phyloP scores from a whole-genome alignment of 495 filamentous ascomycete species.

The Sporormia fimetaria region DNA sequence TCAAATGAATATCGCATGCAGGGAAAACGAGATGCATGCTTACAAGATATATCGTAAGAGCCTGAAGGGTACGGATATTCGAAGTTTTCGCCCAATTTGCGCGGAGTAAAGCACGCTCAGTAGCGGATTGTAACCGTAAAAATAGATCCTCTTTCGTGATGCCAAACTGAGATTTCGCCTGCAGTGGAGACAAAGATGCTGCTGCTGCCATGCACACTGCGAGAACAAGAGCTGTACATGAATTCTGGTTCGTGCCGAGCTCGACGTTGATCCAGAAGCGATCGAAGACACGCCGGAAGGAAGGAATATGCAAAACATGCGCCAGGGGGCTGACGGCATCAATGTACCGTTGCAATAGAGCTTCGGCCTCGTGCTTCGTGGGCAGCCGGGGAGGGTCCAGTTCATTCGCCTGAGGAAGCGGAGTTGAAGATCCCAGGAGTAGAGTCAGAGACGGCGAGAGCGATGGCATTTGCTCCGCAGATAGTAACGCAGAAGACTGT shows the following conservation, averaged over 20 bases:
- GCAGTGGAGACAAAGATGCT: constrained; percentile 16
- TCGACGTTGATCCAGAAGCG: constrained; percentile 24
- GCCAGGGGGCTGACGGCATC: constrained; percentile 23
- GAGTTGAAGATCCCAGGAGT: constrained; percentile 11
- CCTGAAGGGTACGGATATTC: constrained; percentile 23
- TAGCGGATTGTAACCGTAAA: constrained; percentile 17
- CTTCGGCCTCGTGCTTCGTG: constrained; percentile 18
- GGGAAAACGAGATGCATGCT: constrained; percentile 2
- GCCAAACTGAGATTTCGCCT: constrained; percentile 24
- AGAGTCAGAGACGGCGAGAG: constrained; percentile 20
- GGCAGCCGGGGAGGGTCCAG: constrained; percentile 14
- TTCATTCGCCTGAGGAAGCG: constrained; percentile 3
- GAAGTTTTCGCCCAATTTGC: constrained; percentile 26
- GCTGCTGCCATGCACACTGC: constrained; percentile 25
- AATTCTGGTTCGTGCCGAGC: constrained; percentile 20
- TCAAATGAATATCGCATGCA: background rate
- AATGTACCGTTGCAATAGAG: constrained; percentile 17
- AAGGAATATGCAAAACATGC: constrained; percentile 24
- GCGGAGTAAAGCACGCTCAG: constrained; percentile 20
- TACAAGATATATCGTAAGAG: constrained; percentile 25
- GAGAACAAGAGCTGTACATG: constrained; percentile 19
- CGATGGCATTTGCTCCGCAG: constrained; percentile 22
- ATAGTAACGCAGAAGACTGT: constrained; percentile 21
- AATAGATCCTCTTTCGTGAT: constrained; percentile 23
- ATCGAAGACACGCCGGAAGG: constrained; percentile 22